Percentiles rank a stretch among this genome's conserved stretches.
These are phyloP conservation scores for Salvia rosmarinus DNA, from an alignment of 257 asterid species.

Conservation along the genomic window DNA sequence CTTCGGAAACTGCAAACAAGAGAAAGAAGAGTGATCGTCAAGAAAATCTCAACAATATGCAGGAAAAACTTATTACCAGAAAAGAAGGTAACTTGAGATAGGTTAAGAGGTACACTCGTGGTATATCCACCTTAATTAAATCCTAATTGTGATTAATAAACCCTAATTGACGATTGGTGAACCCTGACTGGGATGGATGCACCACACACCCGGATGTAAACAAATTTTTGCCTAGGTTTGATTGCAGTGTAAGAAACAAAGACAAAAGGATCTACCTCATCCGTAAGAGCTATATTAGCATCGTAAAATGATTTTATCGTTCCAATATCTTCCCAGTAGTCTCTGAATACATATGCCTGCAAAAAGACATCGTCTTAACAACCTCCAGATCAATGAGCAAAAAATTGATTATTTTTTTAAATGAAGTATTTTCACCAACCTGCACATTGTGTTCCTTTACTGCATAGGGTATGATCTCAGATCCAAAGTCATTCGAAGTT, in stretches of 20 bases:
- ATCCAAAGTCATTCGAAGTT: constrained; percentile 84
- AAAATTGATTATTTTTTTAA: neutral
- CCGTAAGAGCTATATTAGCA: constrained; percentile 82
- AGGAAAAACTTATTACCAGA: neutral
- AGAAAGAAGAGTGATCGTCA: neutral
- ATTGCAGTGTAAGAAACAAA: neutral
- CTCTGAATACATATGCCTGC: constrained; percentile 88
- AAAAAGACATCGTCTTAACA: constrained; percentile 4
- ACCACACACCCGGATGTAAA: no score
- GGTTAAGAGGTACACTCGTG: no score
- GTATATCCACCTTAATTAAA: no score
- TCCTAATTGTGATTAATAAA: no score
- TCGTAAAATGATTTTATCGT: constrained; percentile 83
- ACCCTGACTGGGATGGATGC: no score
- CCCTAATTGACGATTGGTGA: no score
- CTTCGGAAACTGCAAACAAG: constrained; percentile 60
- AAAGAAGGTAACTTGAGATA: neutral
- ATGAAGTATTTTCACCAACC: constrained; percentile 40
- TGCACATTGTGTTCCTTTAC: constrained; percentile 74
- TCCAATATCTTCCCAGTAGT: constrained; percentile 98
- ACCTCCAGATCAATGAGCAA: neutral
- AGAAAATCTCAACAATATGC: neutral
- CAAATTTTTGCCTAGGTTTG: no score
- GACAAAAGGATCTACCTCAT: constrained; percentile 54
- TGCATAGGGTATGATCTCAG: constrained; percentile 88